Evolutionary conservation across 2,329 filamentous ascomycete species (phyloP), one percentile per base, ranked within the genome.

Genomic region (Harringtonia aguacate): DNA sequence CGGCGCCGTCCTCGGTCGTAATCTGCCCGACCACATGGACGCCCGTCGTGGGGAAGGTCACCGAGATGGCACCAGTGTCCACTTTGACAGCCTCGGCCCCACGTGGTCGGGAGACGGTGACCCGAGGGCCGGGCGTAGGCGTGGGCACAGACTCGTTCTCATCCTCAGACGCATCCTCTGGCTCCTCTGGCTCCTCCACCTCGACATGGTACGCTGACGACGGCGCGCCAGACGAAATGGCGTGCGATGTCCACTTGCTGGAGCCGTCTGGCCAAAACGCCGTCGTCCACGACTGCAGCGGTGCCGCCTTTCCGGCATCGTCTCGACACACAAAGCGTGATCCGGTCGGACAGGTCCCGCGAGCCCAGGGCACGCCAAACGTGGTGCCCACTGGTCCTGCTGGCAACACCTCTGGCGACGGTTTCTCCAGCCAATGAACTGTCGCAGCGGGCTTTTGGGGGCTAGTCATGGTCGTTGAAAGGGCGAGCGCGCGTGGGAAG

Each of bases 181-280:
- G n/a, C n/a, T n/a, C n/a, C n/a, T n/a, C n/a, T n/a, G n/a, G n/a
- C n/a, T n/a, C n/a, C n/a, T n/a, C 50, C 41, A 33, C 46, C 46
- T 3, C 53, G 48, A 17, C 34, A 29, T n/a, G 15, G 9, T 30
- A 18, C 5, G 30, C 65, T 36, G n/a, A 14, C 31, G 22, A 20
- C 17, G 15, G 29, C 29, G 20, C n/a, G 10, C 30, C 30, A 42
- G 15, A 4, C 13, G 65, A 56, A 36, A 79, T 60, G 0, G 75
- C 73, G 52, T 79, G 76, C 1, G 66, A 75, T 3, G 71, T 76
- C 76, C 76, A 80, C 53, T 79, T 79, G 43, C 78, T 63, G 0
- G 75, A 77, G 22, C 70, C 72, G 56, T 80, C 76, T 1, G 68
- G 65, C 76, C 75, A 80, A 54, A 73, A 75, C 0, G 69, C 73